Base-by-base conservation (phyloP, 441 rosid species). In the Francoa sonchifolia region DNA sequence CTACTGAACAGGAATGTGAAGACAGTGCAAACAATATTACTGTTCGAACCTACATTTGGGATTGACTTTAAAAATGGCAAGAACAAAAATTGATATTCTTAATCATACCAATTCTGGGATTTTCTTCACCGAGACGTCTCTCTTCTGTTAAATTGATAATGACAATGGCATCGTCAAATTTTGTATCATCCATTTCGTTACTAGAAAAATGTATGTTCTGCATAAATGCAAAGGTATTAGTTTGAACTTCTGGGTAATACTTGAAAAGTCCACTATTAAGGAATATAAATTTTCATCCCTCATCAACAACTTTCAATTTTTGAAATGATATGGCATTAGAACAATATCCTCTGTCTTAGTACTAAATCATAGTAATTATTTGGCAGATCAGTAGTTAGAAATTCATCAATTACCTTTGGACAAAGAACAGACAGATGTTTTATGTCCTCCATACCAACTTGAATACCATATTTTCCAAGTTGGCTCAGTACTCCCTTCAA, bases 371-470 rank as follows among this genome's bases (percentile, higher is more conserved):
- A n/a, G n/a, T n/a, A n/a, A n/a, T n/a, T n/a, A n/a, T n/a, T n/a
- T n/a, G n/a, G n/a, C 19, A 15, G 14, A 33, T 14, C 19, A 29
- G 33, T 20, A 32, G 18, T 28, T 18, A 41, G 42, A 33, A 37
- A 40, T 28, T 40, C 41, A 58, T 1, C 26, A 38, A 42, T 67
- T 59, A 81, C 97, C 94, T 81, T 72, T 35, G 94, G 88, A 55
- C 79, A 76, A 44, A 89, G 63, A 59, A 61, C 26, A 8, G 86
- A 67, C 38, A 89, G 80, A 67, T 72, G 59, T 72, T 67, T 76
- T 3, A 89, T 55, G 47, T 84, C 88, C 55, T 75, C 68, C 44
- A 72, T 62, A 43, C 60, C 50, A 50, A 67, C 62, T 42, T 50
- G 49, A 41, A 77, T 59, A 19, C 82, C 90, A 57, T 63, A 62